These are phyloP conservation scores for Bisporella sp. DNA, from an alignment of 2,329 filamentous ascomycete species.

Conservation along the genomic window DNA sequence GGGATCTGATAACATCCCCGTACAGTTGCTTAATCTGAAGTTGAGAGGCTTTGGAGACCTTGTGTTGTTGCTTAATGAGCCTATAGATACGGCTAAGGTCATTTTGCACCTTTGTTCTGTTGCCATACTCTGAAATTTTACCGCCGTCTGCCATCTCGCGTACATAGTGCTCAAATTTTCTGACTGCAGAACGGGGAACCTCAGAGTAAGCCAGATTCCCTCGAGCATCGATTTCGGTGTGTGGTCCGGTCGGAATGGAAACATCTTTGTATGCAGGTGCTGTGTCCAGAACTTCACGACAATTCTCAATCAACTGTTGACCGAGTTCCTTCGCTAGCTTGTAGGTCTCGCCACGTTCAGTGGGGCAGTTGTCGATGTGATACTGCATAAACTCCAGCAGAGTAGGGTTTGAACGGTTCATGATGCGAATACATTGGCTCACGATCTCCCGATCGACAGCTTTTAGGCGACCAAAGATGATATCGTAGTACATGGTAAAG, in stretches of 20 bases:
- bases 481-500: constrained; percentile 97
- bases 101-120: constrained; percentile 95
- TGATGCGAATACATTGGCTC: constrained; percentile 96
- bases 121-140: constrained; percentile 98
- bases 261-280: constrained; percentile 96
- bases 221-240: constrained; percentile 84
- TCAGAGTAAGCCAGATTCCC: constrained; percentile 93
- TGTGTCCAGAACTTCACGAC: constrained; percentile 79
- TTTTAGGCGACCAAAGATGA: constrained; percentile 92
- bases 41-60: constrained; percentile 91
- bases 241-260: constrained; percentile 80
- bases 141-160: constrained; percentile 97
- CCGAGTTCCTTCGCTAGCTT: constrained; percentile 94
- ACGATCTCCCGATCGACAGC: constrained; percentile 96
- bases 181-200: constrained; percentile 76
- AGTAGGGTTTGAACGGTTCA: constrained; percentile 96
- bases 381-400: constrained; percentile 99
- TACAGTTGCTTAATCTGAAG: constrained; percentile 95
- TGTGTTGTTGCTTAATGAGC: constrained; percentile 97
- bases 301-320: constrained; percentile 92
- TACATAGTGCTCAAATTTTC: constrained; percentile 97
- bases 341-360: constrained; percentile 94
- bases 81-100: constrained; percentile 94
- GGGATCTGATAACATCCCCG: constrained; percentile 84
- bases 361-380: constrained; percentile 97